Base-by-base conservation (phyloP, 192 early-diverging fungal species). In the Coemansia sp. region DNA sequence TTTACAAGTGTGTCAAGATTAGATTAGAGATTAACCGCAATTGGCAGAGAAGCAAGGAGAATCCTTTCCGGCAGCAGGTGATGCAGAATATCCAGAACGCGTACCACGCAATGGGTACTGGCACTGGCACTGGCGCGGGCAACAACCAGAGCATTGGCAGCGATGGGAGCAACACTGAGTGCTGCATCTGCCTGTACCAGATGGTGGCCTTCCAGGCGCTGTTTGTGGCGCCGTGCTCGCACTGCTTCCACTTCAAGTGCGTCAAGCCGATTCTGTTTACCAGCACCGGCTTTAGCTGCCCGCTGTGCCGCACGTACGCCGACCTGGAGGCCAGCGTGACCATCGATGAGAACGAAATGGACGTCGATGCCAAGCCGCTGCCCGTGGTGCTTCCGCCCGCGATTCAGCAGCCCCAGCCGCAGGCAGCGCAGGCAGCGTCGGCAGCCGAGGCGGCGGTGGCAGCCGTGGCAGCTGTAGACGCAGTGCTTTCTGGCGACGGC, bases 161-260 rank as follows among this genome's bases (percentile, higher is more conserved):
- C 16, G 66, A 74, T 10, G 38, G 25, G 28, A 32, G 30, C 56
- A 75, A 73, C 63, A 80, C 72, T 65, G 90, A 94, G 78, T 95
- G 94, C 81, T 95, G 93, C 72, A 96, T 96, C 71, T 96, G 94
- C 77, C 83, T 95, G 71, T 91, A 87, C 76, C 83, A 88, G 59
- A 93, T 96, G 71, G 85, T 86, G 5, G 91, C 93, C 33, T 91
- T 87, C 83, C 94, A 96, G 80, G 89, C 93, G 18, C 86, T 96
- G 67, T 96, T 96, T 76, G 84, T 95, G 34, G 93, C 93, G 1
- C 94, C 94, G 7, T 96, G 94, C 76, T 94, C 91, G 22, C 94
- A 96, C 63, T 91, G 90, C 65, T 96, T 92, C 85, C 94, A 96
- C 69, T 96, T 92, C 82, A 93, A 93, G 72, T 96, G 94, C 79